These are phyloP conservation scores for Calonectria hawksworthii DNA, from an alignment of 2,329 filamentous ascomycete species.

Conservation along the genomic window DNA sequence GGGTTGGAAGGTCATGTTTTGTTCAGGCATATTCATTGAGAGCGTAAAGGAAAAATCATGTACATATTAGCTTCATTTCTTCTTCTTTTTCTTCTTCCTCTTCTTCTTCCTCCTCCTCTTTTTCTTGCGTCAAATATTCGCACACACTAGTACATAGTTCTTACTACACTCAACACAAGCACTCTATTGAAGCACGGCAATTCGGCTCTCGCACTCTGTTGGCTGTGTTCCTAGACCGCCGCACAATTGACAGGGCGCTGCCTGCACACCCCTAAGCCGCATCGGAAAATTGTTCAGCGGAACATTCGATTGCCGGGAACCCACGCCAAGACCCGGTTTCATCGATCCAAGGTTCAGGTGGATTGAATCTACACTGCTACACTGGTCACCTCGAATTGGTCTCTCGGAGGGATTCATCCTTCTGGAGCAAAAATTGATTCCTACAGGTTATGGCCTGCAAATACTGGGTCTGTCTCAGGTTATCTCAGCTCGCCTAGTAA, in stretches of 20 bases:
- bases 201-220: background rate
- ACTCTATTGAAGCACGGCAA: background rate
- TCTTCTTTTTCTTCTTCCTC: background rate
- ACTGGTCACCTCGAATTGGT: background rate
- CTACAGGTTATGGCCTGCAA: background rate
- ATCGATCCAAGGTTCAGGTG: background rate
- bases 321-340: background rate
- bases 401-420: background rate
- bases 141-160: background rate
- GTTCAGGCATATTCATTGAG: background rate
- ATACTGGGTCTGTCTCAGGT: background rate
- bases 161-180: background rate
- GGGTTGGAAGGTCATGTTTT: background rate
- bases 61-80: background rate
- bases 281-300: background rate
- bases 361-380: too few relatives aligned
- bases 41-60: background rate
- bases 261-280: background rate
- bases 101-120: background rate
- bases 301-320: background rate
- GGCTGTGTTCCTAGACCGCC: background rate
- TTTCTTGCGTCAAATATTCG: background rate
- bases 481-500: background rate
- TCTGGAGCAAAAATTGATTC: background rate
- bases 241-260: background rate